Base-by-base conservation (phyloP, 495 filamentous ascomycete genomes). In the Astrothelium macrocarpum region DNA sequence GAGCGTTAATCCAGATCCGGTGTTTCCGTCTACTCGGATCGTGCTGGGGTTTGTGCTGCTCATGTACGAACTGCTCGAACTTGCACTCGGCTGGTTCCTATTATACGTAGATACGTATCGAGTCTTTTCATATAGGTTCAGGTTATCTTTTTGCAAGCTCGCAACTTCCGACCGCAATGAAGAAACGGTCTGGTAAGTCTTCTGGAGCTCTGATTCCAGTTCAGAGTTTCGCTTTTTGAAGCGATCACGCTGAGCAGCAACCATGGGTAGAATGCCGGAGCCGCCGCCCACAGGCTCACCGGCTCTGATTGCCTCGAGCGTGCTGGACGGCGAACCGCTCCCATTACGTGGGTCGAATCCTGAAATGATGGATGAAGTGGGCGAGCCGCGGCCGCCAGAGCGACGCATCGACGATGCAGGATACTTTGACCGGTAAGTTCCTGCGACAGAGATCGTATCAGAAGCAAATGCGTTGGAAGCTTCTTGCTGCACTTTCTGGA, bases 71-170 rank as follows among this genome's bases (percentile, higher is more conserved):
- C 85, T 87, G 64, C 89, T 84, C 1, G 86, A 86, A 12, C 90
- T 85, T 25, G 49, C 56, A 9, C 56, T 45, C 58, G 59, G 63
- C 61, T 65, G 59, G 14, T 67, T 61, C n/a, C 90, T 85, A 71
- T 84, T 92, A 79, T 96, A 97, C 3, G 90, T 90, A 16, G 91
- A 95, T 14, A 96, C 85, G 75, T 97, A 99, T 43, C 94, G 85
- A 36, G 94, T 96, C 81, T 97, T 99, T 73, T 99, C 94, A 73
- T 99, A 99, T 2, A 99, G 84, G 69, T 89, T 87, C 34, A 99
- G 82, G 72, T 99, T 99, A 75, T 99, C 94, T 73, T 91, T 94
- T 71, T 97, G 94, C 14, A 99, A 79, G 12, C 90, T 87, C 45
- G 91, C 87, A 67, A 99, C 84, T 71, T 99, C 94, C 64, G 93